These are phyloP conservation scores for Verticillium longisporum DNA, from an alignment of 2,329 filamentous ascomycete genomes.

Conservation along the genomic window DNA sequence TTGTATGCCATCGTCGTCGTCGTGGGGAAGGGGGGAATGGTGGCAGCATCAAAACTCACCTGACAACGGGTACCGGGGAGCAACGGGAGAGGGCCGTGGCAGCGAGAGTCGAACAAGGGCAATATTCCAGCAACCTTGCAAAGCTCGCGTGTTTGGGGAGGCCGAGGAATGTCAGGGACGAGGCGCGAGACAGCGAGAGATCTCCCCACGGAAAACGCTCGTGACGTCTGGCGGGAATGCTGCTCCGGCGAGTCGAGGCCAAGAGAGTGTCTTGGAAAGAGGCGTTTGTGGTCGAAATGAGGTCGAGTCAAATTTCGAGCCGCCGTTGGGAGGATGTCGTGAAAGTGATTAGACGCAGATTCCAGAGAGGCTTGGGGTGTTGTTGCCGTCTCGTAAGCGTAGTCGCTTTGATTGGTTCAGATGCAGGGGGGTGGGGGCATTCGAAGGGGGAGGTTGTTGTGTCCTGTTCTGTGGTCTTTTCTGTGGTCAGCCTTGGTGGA, in stretches of 20 bases:
- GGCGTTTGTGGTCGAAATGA: not conserved
- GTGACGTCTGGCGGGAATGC: not conserved
- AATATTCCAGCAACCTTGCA: constrained; percentile 14
- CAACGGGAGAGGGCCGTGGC: constrained; percentile 1
- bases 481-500: not conserved
- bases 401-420: not conserved
- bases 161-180: constrained; percentile 2
- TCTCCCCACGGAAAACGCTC: not conserved
- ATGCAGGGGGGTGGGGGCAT: not conserved
- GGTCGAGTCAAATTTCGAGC: not conserved
- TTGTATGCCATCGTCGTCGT: not conserved
- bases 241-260: constrained; percentile 1
- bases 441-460: not conserved
- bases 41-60: constrained; percentile 9
- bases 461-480: not conserved
- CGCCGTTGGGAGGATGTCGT: not conserved
- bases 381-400: not conserved
- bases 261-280: constrained; percentile 4
- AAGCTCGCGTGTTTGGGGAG: constrained; percentile 5
- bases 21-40: constrained; percentile 1
- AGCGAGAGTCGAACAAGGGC: constrained; percentile 11
- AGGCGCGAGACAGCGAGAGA: not conserved
- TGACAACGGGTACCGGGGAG: constrained; percentile 1
- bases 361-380: not conserved
- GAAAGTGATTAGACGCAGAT: not conserved